These are phyloP conservation scores for Microcyclospora pomicola DNA, from an alignment of 2,329 filamentous ascomycete genomes.

Conservation along the genomic window DNA sequence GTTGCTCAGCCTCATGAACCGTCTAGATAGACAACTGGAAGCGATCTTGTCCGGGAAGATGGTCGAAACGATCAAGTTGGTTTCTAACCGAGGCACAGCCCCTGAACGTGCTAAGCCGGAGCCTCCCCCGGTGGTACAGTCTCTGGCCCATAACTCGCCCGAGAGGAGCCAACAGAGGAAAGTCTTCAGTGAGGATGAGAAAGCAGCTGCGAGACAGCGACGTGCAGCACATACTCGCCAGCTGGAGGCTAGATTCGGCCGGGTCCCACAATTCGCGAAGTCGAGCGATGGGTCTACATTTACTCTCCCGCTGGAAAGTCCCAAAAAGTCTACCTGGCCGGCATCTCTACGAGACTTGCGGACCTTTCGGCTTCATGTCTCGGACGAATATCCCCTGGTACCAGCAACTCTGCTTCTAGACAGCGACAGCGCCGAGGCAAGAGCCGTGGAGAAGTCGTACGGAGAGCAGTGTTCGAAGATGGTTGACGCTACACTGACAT, in stretches of 20 bases:
- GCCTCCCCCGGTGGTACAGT: neutral
- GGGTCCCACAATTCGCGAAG: conserved; percentile 52
- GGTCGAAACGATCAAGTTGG: conserved; percentile 57
- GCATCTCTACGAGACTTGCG: conserved; percentile 46
- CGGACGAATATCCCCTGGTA: conserved; percentile 57
- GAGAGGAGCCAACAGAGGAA: conserved; percentile 20
- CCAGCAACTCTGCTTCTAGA: conserved; percentile 24
- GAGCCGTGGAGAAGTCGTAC: conserved; percentile 53
- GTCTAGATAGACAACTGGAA: conserved; percentile 60
- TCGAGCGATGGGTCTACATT: conserved; percentile 57
- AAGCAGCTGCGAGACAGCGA: conserved; percentile 46
- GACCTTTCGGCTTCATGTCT: conserved; percentile 54
- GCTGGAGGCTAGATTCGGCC: conserved; percentile 60
- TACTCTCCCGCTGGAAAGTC: conserved; percentile 55
- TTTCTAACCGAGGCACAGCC: conserved; percentile 34
- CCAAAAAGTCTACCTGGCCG: conserved; percentile 47
- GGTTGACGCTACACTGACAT: conserved; percentile 49
- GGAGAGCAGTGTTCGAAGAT: conserved; percentile 33
- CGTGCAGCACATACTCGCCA: conserved; percentile 55
- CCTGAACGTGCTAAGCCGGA: neutral
- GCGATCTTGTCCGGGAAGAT: conserved; percentile 54
- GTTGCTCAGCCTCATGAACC: conserved; percentile 52
- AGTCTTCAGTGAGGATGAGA: conserved; percentile 43
- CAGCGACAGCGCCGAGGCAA: conserved; percentile 36
- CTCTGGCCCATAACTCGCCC: conserved; percentile 5